Percentiles rank a stretch among this genome's conserved stretches.
Evolutionary conservation across 345 rosid species (phyloP).

Genomic region (Atalantia buxifolia): DNA sequence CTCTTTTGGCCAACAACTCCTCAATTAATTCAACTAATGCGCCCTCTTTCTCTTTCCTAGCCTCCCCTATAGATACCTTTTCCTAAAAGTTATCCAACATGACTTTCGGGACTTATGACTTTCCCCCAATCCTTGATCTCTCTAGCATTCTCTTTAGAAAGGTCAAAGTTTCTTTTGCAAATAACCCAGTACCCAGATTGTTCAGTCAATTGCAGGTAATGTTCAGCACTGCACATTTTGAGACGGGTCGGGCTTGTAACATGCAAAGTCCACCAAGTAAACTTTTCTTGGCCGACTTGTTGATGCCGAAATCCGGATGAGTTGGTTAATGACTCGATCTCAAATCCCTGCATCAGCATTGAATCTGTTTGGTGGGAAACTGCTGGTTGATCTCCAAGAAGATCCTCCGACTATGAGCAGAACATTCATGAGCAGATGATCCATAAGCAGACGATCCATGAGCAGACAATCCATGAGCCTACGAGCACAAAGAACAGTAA

Average conservation of each 20-base stretch:
- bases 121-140: conserved; percentile 33
- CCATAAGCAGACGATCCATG: no score
- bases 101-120: conserved; percentile 21
- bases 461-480: no score
- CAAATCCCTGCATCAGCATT: no score
- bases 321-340: no score
- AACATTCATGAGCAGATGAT: no score
- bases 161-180: conserved; percentile 25
- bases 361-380: no score
- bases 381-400: no score
- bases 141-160: conserved; percentile 33
- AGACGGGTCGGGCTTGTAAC: conserved; percentile 30
- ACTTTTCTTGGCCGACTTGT: conserved; percentile 23
- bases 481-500: no score
- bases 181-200: background rate
- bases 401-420: no score
- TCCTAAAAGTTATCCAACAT: conserved; percentile 4
- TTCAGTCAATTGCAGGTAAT: conserved; percentile 4
- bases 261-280: conserved; percentile 30
- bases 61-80: conserved; percentile 23
- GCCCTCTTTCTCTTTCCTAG: conserved; percentile 31
- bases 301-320: no score
- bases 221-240: conserved; percentile 19
- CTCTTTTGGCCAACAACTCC: conserved; percentile 28
- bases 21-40: conserved; percentile 25